These are phyloP conservation scores for Myriangium duriaei DNA, from an alignment of 2,329 filamentous ascomycete genomes.

Conservation along the genomic window DNA sequence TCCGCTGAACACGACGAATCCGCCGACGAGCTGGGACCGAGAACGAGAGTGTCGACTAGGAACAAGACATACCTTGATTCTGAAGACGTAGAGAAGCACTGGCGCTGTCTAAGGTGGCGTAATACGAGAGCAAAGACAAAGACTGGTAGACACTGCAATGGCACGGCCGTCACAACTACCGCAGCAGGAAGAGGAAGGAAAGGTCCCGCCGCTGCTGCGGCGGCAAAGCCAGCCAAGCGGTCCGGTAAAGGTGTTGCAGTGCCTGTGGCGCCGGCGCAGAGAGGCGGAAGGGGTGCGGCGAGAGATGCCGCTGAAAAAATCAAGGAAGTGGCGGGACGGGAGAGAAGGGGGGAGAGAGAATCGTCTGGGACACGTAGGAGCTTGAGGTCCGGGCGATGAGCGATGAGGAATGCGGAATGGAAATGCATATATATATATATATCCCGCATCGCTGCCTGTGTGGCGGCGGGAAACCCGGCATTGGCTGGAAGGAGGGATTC, in stretches of 20 bases:
- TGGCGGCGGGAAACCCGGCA: too few species aligned
- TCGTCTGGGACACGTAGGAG: neutral
- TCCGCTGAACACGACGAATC: constrained; percentile 36
- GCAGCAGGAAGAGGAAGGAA: too few species aligned
- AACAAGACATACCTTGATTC: constrained; percentile 47
- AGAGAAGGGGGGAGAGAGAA: neutral
- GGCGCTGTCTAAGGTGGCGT: constrained; percentile 50
- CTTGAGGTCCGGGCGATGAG: neutral
- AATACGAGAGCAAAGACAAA: constrained; percentile 46
- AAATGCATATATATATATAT: constrained; percentile 30
- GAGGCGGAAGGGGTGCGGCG: too few species aligned
- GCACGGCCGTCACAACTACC: neutral
- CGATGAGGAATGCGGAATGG: constrained; percentile 44
- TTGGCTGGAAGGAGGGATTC: too few species aligned
- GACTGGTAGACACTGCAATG: constrained; percentile 5
- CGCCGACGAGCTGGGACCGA: constrained; percentile 28
- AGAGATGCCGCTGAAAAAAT: neutral
- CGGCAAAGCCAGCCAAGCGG: neutral
- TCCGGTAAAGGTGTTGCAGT: neutral
- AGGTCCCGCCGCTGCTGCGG: neutral
- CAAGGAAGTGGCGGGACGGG: neutral
- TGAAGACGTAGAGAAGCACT: constrained; percentile 35
- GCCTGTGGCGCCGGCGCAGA: neutral
- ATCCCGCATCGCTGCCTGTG: neutral
- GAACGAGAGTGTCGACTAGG: constrained; percentile 48